Evolutionary conservation across 148 eudicot species (phyloP).

Genomic region (Cornus kousa): DNA sequence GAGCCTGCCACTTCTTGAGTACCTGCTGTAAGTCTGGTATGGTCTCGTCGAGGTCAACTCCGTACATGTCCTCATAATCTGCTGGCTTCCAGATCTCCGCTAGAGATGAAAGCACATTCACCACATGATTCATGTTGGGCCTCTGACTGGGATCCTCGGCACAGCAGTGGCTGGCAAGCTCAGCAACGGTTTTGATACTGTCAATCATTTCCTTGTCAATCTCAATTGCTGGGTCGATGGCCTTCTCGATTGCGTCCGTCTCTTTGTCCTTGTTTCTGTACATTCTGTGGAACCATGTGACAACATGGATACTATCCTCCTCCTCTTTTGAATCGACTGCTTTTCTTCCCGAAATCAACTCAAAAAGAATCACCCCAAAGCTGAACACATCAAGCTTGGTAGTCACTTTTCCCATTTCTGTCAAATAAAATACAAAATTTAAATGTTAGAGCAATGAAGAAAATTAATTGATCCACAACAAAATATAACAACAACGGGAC

Average conservation of each 20-base stretch:
- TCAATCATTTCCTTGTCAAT: conserved; percentile 47
- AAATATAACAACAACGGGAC: not conserved
- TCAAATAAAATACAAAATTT: not conserved
- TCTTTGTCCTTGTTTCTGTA: conserved; percentile 25
- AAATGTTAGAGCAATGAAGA: not conserved
- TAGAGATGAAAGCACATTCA: conserved; percentile 63
- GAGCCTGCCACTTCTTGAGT: conserved; percentile 66
- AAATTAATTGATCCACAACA: not conserved
- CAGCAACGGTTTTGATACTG: conserved; percentile 52
- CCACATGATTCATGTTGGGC: conserved; percentile 79
- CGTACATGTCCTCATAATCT: conserved; percentile 38
- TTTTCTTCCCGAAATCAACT: conserved; percentile 59
- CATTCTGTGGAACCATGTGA: conserved; percentile 71
- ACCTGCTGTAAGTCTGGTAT: conserved; percentile 39
- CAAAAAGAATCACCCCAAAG: conserved; percentile 66
- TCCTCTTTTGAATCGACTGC: conserved; percentile 51
- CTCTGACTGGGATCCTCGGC: conserved; percentile 65
- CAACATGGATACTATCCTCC: conserved; percentile 60
- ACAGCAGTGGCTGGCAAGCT: conserved; percentile 73
- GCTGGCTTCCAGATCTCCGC: conserved; percentile 73
- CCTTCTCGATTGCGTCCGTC: conserved; percentile 44
- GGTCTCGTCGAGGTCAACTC: conserved; percentile 46
- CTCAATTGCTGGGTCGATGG: conserved; percentile 53
- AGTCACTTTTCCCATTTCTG: conserved; percentile 76
- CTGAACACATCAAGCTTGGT: conserved; percentile 75